Percentiles rank a stretch among this genome's conserved stretches.
Conservation (phyloP, 345 rosid species). For the Cardamine resedifolia region DNA sequence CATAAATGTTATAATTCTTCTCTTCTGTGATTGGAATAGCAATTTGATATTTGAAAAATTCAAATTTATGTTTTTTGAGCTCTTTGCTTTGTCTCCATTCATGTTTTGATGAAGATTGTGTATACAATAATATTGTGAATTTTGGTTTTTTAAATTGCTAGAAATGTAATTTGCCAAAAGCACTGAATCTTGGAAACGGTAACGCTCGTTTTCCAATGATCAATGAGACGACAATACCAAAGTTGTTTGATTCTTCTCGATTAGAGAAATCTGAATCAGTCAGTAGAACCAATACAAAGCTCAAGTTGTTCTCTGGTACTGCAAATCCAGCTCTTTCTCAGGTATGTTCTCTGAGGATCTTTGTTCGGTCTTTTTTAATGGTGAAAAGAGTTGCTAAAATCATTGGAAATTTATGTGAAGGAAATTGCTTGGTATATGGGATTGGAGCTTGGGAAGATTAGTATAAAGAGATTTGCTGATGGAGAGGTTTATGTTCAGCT, state of each 20-base stretch:
- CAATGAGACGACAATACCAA: slow-evolving; percentile 55
- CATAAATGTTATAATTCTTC: not conserved
- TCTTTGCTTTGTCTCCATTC: not conserved
- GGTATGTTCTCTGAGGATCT: slow-evolving; percentile 39
- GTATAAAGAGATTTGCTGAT: slow-evolving; percentile 92
- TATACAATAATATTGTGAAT: not conserved
- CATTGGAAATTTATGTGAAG: slow-evolving; percentile 32
- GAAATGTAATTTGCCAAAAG: slow-evolving; percentile 48
- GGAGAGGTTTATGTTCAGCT: slow-evolving; percentile 93
- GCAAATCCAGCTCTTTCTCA: slow-evolving; percentile 71
- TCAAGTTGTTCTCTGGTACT: slow-evolving; percentile 70
- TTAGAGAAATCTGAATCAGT: slow-evolving; percentile 48
- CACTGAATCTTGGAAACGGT: slow-evolving; percentile 46
- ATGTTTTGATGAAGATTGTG: not conserved
- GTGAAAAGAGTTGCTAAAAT: not conserved
- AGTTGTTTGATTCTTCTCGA: slow-evolving; percentile 53
- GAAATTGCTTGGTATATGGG: slow-evolving; percentile 99
- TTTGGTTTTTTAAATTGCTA: too few relatives aligned
- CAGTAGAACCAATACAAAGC: slow-evolving; percentile 41
- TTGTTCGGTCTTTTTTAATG: not conserved
- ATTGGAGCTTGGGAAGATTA: slow-evolving; percentile 79
- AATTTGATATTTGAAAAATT: not conserved
- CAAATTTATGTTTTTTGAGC: not conserved
- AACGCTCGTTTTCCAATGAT: slow-evolving; percentile 49
- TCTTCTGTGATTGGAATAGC: not conserved